Evolutionary conservation across 805 yeast genomes (phyloP).

Genomic region (Starmerella davenportii): DNA sequence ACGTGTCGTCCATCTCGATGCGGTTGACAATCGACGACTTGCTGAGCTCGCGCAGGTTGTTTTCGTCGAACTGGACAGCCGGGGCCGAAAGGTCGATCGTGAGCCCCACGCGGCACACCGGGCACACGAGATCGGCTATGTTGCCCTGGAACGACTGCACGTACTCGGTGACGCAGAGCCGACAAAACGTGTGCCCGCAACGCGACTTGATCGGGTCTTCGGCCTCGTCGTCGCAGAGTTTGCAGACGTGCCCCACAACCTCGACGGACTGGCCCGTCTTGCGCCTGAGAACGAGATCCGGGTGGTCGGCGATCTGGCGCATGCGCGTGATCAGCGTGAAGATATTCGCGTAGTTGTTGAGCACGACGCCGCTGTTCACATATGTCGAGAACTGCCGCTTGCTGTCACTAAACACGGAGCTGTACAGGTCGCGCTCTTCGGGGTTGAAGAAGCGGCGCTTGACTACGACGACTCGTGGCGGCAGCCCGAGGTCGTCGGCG

Average conservation of each 20-base stretch:
- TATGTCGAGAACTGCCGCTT: conserved; percentile 76
- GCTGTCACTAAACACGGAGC: conserved; percentile 71
- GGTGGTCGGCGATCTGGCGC: conserved; percentile 97
- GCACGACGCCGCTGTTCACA: conserved; percentile 90
- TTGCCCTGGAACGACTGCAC: conserved; percentile 54
- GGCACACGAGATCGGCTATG: conserved; percentile 53
- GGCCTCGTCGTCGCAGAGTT: conserved; percentile 91
- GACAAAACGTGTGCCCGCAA: conserved; percentile 85
- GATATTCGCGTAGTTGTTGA: conserved; percentile 92
- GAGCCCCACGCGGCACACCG: conserved; percentile 87
- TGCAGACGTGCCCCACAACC: conserved; percentile 58
- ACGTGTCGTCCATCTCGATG: conserved; percentile 61
- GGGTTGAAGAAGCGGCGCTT: conserved; percentile 77
- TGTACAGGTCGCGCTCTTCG: conserved; percentile 85
- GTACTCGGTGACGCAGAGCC: conserved; percentile 82
- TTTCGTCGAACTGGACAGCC: conserved; percentile 39
- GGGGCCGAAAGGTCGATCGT: conserved; percentile 83
- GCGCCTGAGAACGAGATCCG: conserved; percentile 75
- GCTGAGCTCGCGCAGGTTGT: conserved; percentile 25
- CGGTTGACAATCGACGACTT: conserved; percentile 65
- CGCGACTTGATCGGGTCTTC: conserved; percentile 91
- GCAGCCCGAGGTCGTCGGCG: conserved; percentile 93
- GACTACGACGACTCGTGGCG: conserved; percentile 85
- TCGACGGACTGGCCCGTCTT: conserved; percentile 22
- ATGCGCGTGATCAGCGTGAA: conserved; percentile 89